A percentile compares a stretch with the other conserved stretches of the same genome.
phyloP scores from a whole-genome alignment of 2,329 filamentous ascomycete species.

The Nigrospora sphaerica region DNA sequence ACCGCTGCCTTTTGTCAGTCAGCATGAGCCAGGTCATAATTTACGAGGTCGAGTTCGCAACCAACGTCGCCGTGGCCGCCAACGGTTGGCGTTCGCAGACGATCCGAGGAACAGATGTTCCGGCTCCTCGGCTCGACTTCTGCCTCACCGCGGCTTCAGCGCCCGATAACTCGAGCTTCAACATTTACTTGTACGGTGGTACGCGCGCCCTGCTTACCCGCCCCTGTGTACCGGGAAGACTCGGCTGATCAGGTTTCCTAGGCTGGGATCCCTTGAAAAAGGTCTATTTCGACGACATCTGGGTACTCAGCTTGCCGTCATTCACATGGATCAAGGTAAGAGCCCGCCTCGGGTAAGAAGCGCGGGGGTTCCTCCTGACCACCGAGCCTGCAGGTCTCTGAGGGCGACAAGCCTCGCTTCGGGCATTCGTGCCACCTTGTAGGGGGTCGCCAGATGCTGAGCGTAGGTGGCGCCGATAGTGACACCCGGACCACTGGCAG shows the following conservation, averaged over 20 bases:
- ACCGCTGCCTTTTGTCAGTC: not conserved
- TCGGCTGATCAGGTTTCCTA: not conserved
- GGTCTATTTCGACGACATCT: conserved; percentile 31
- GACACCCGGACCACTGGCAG: conserved; percentile 9
- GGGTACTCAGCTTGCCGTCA: conserved; percentile 35
- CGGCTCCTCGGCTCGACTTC: conserved; percentile 32
- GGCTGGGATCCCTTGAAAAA: conserved; percentile 15
- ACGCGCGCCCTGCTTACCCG: conserved; percentile 2
- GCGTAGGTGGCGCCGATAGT: conserved; percentile 24
- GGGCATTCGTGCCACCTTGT: conserved; percentile 33
- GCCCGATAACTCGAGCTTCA: conserved; percentile 36
- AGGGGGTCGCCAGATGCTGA: conserved; percentile 30
- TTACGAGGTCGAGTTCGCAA: conserved; percentile 29
- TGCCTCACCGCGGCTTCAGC: conserved; percentile 32
- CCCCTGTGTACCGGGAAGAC: not conserved
- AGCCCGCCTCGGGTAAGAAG: too few relatives aligned
- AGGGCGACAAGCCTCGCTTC: conserved; percentile 25
- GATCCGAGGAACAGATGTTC: conserved; percentile 29
- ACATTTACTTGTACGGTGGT: conserved; percentile 44
- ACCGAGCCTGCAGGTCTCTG: conserved; percentile 15
- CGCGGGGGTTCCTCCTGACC: not conserved
- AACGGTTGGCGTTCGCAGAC: conserved; percentile 34
- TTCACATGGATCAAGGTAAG: conserved; percentile 32
- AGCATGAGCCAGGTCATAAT: conserved; percentile 27
- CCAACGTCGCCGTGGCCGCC: conserved; percentile 14